These are phyloP conservation scores for Euphorbia tirucalli DNA, from an alignment of 345 rosid species.

Conservation along the genomic window DNA sequence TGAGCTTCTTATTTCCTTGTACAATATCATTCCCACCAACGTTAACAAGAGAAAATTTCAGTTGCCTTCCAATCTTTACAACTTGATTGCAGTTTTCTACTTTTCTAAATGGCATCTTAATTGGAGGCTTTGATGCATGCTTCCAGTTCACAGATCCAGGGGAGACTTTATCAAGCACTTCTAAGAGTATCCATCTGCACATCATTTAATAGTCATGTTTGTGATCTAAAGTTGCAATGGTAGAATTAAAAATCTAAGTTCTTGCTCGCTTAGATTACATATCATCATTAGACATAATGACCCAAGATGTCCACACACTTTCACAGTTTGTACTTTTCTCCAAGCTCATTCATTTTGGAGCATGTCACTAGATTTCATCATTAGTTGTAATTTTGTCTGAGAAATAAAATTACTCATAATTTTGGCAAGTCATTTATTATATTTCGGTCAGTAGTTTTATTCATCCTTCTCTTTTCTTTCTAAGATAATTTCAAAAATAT, in stretches of 20 bases:
- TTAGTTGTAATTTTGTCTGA: neutral
- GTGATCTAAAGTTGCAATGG: conserved; percentile 2
- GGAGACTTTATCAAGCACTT: conserved; percentile 83
- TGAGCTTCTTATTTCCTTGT: conserved; percentile 93
- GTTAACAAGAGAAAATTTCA: conserved; percentile 81
- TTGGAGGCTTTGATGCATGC: conserved; percentile 88
- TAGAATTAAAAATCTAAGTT: neutral
- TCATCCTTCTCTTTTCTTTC: too few relatives aligned
- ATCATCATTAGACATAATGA: neutral
- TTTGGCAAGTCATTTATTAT: neutral
- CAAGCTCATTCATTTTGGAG: neutral
- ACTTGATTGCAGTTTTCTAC: conserved; percentile 98
- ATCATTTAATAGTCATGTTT: neutral
- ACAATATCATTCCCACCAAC: conserved; percentile 91
- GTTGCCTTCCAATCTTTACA: conserved; percentile 64
- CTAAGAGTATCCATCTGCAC: conserved; percentile 82
- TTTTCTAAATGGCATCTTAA: conserved; percentile 92
- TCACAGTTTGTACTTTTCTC: neutral
- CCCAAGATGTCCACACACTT: neutral
- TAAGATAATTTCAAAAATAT: too few relatives aligned
- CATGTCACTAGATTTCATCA: neutral
- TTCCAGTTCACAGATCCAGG: conserved; percentile 92
- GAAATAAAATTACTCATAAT: neutral
- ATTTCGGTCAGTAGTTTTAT: neutral
- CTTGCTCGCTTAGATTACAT: too few relatives aligned